Conservation (phyloP, 2,329 filamentous ascomycete species). For the Epicoccum sorghinum region DNA sequence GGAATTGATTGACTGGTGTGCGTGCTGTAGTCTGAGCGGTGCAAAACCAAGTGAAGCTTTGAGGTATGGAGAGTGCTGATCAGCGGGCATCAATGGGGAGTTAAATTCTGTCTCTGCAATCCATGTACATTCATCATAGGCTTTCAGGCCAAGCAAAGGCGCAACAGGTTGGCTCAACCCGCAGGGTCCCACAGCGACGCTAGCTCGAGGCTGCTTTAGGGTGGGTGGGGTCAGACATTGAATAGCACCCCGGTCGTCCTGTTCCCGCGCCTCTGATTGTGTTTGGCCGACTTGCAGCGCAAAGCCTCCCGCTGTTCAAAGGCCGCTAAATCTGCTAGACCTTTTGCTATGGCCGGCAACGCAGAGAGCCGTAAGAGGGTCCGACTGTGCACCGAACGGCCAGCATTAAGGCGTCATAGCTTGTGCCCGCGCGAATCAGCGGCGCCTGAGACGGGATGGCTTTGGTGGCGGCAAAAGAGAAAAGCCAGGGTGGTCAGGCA, state of each 20-base stretch:
- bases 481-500: conserved; percentile 13
- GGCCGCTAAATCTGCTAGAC: conserved; percentile 2
- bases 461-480: conserved; percentile 20
- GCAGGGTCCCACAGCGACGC: conserved; percentile 18
- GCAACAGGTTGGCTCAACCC: conserved; percentile 39
- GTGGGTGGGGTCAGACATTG: conserved; percentile 27
- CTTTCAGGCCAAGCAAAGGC: conserved; percentile 42
- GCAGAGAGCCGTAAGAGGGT: conserved; percentile 22
- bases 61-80: conserved; percentile 39
- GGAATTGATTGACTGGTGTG: conserved; percentile 39
- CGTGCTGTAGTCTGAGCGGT: conserved; percentile 30
- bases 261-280: conserved; percentile 21
- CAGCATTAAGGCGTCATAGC: conserved; percentile 26
- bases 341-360: conserved; percentile 22
- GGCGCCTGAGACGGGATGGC: conserved; percentile 31
- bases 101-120: conserved; percentile 39
- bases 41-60: conserved; percentile 40
- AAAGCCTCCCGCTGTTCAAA: conserved; percentile 25
- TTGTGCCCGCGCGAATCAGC: conserved; percentile 33
- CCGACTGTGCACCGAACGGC: conserved; percentile 23
- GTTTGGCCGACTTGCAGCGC: conserved; percentile 17
- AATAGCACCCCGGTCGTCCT: conserved; percentile 22
- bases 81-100: conserved; percentile 35
- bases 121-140: conserved; percentile 48
- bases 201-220: conserved; percentile 42